Conservation (phyloP, 2,329 filamentous ascomycete species). For the Tricladium varicosporioides region DNA sequence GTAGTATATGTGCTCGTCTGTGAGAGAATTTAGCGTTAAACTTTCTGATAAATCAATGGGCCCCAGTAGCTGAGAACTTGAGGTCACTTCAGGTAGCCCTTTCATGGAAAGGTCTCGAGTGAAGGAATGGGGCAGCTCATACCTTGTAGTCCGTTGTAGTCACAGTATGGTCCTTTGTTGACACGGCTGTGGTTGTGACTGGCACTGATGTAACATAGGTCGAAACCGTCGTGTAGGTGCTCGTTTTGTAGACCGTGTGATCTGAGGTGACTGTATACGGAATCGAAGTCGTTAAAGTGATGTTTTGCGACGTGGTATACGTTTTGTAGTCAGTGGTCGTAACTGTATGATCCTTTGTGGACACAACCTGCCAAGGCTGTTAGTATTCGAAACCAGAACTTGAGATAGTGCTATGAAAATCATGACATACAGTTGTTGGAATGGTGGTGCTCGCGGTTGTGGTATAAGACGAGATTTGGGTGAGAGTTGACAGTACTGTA, state of each 20-base stretch:
- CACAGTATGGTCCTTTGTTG: too few species aligned
- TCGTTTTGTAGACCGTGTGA: slow-evolving; percentile 12
- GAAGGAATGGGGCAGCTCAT: too few species aligned
- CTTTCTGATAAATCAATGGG: too few species aligned
- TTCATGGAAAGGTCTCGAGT: too few species aligned
- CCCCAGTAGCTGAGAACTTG: too few species aligned
- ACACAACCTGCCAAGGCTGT: not conserved
- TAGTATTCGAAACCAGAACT: too few species aligned
- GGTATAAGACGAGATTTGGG: slow-evolving; percentile 8
- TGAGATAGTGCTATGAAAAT: too few species aligned
- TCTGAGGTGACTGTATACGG: slow-evolving; percentile 6
- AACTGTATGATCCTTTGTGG: not conserved
- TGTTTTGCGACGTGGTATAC: slow-evolving; percentile 10
- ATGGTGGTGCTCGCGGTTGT: slow-evolving; percentile 5
- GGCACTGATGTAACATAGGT: not conserved
- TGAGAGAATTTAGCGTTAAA: too few species aligned
- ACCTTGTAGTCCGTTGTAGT: too few species aligned
- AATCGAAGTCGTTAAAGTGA: slow-evolving; percentile 9
- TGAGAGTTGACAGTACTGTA: slow-evolving; percentile 8
- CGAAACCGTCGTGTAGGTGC: slow-evolving; percentile 17
- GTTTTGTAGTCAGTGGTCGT: slow-evolving; percentile 3
- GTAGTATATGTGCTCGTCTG: slow-evolving; percentile 10
- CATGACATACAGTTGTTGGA: not conserved
- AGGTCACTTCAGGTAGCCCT: too few species aligned
- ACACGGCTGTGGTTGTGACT: too few species aligned